Evolutionary conservation across 164 flowering plant genomes (phyloP), one percentile per base, ranked within the genome.

Genomic region (Tinospora cordifolia): DNA sequence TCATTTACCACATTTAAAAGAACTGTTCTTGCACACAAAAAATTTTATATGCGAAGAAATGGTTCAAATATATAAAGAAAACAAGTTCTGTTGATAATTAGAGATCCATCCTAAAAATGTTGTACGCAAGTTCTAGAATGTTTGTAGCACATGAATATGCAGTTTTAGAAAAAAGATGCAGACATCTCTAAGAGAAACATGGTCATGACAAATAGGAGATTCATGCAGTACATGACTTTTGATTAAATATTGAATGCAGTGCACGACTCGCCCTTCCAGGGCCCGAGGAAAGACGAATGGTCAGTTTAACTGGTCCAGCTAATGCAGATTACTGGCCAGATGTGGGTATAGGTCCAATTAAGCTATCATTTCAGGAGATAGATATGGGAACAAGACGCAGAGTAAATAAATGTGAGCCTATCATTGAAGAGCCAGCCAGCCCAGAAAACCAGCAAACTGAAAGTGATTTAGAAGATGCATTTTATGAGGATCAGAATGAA

Each of bases 191-290:
- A 30, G 36, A 30, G 4, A 30, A 30, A 30, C 36, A 44, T 26
- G 26, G 19, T 46, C 59, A 30, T 17, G 26, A 21, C 19, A 27
- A 19, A 41, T 51, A 54, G n/a, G n/a, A 22, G 24, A 8, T 57
- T 10, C 64, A 49, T 60, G 38, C 10, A 39, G 75, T 24, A 64
- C 40, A 66, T 46, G 63, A 30, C 71, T 75, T 65, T 51, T 30
- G 8, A 60, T 66, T 58, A 0, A 12, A 39, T 75, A 46, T 67
- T 74, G 58, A 41, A 24, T 80, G 73, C 88, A 95, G 99, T 82
- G 96, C 99, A 70, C 86, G 97, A 71, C 94, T 92, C 75, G 86
- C 96, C 58, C 83, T 95, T 39, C 98, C 98, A 62, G 96, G 83
- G 13, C 89, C 99, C 75, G 90, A 87, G 71, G 94, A 92, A 68